Percentiles rank a stretch among this genome's conserved stretches.
These are phyloP conservation scores for Kwoniella shandongensis DNA, from an alignment of 768 basidiomycete genomes.

Conservation along the genomic window DNA sequence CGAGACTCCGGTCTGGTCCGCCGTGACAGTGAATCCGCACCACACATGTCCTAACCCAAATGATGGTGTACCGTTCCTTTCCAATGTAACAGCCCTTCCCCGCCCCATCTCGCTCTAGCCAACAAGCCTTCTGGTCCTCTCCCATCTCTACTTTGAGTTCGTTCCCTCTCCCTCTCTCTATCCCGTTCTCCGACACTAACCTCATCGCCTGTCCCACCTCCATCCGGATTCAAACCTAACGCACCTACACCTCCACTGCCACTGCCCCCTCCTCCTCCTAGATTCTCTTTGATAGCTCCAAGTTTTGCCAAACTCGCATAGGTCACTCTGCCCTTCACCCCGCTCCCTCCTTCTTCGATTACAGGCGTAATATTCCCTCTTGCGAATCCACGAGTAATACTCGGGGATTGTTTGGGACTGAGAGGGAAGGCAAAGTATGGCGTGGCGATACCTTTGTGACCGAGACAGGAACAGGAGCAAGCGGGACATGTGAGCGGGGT, in stretches of 20 bases:
- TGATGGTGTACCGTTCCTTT: slow-evolving; percentile 8
- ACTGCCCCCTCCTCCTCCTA: slow-evolving; percentile 2
- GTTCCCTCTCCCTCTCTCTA: neutral
- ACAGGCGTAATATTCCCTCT: slow-evolving; percentile 12
- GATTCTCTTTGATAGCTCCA: slow-evolving; percentile 18
- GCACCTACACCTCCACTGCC: neutral
- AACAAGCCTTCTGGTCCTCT: slow-evolving; percentile 13
- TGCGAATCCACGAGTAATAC: slow-evolving; percentile 13
- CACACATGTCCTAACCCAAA: too few relatives aligned
- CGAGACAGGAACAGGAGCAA: slow-evolving; percentile 30
- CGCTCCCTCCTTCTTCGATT: neutral
- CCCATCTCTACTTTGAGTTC: neutral
- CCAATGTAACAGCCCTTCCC: slow-evolving; percentile 27
- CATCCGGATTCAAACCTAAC: slow-evolving; percentile 15
- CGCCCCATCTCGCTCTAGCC: slow-evolving; percentile 21
- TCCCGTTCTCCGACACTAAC: neutral
- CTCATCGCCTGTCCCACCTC: slow-evolving; percentile 1
- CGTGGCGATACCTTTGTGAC: slow-evolving; percentile 23
- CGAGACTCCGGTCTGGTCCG: too few relatives aligned
- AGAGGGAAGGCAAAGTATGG: slow-evolving; percentile 12
- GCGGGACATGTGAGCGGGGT: slow-evolving; percentile 26
- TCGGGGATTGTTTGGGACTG: slow-evolving; percentile 1
- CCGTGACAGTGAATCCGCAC: too few relatives aligned
- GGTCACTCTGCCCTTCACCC: slow-evolving; percentile 9
- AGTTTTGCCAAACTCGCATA: slow-evolving; percentile 24